Percentiles rank a stretch among this genome's conserved stretches.
These are phyloP conservation scores for Asclepias syriaca DNA, from an alignment of 257 asterid genomes.

Conservation along the genomic window DNA sequence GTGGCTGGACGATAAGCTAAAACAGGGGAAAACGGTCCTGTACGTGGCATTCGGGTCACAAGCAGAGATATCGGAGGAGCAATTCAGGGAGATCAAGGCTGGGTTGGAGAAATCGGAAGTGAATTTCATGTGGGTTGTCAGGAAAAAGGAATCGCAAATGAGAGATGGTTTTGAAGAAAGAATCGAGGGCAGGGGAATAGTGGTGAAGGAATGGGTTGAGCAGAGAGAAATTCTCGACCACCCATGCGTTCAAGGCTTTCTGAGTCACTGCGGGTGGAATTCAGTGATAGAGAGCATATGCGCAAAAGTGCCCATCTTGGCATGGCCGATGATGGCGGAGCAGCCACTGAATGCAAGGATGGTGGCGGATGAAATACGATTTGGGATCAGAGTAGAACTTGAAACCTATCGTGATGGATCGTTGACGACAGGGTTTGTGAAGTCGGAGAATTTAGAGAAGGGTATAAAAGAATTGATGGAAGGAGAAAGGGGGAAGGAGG, in stretches of 20 bases:
- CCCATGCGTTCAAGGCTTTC: constrained; percentile 40
- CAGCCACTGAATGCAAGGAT: constrained; percentile 55
- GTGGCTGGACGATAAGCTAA: constrained; percentile 52
- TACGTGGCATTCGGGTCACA: constrained; percentile 81
- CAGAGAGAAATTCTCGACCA: constrained; percentile 54
- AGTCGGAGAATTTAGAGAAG: constrained; percentile 36
- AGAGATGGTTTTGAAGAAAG: constrained; percentile 27
- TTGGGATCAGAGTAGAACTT: constrained; percentile 36
- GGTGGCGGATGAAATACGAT: constrained; percentile 44
- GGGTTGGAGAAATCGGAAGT: constrained; percentile 45
- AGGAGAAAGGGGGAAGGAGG: constrained; percentile 38
- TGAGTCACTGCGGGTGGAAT: constrained; percentile 81
- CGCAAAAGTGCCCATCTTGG: constrained; percentile 58
- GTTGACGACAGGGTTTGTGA: constrained; percentile 45
- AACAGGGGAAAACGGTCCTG: constrained; percentile 30
- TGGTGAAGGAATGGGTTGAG: constrained; percentile 71
- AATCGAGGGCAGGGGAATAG: constrained; percentile 38
- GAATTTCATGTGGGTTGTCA: constrained; percentile 58
- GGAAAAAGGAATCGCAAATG: constrained; percentile 13
- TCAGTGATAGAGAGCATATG: constrained; percentile 63
- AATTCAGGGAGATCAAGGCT: constrained; percentile 38
- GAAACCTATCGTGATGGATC: constrained; percentile 31
- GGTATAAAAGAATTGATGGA: constrained; percentile 50
- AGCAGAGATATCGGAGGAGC: constrained; percentile 42
- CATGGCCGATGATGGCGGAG: constrained; percentile 90